A percentile compares a stretch with the other conserved stretches of the same genome.
Conservation (phyloP, 495 filamentous ascomycete genomes). For the Penicillium pulvis region DNA sequence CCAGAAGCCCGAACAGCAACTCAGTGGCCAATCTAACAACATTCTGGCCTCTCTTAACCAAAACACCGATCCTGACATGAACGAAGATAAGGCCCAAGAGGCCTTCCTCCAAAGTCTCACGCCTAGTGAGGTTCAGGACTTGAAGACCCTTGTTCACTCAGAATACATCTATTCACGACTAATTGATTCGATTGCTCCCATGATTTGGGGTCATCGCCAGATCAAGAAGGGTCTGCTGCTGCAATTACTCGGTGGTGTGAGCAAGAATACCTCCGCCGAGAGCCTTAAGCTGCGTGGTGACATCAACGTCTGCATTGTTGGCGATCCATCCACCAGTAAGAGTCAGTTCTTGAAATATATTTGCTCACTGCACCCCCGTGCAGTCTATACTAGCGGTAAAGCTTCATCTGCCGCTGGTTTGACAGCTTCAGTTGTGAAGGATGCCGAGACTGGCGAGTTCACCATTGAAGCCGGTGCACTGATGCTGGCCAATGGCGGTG, state of each 20-base stretch:
- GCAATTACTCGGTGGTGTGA: conserved; percentile 90
- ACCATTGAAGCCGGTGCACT: conserved; percentile 98
- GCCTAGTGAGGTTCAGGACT: conserved; percentile 81
- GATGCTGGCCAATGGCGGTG: conserved; percentile 80
- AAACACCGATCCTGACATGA: conserved; percentile 62
- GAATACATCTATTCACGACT: conserved; percentile 94
- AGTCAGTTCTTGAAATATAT: conserved; percentile 98
- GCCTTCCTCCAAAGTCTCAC: conserved; percentile 83
- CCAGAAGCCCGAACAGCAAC: conserved; percentile 62
- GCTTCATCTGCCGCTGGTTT: conserved; percentile 97
- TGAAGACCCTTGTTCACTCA: conserved; percentile 89
- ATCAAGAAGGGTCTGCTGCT: conserved; percentile 97
- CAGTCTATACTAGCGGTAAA: conserved; percentile 97
- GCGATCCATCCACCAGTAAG: conserved; percentile 97
- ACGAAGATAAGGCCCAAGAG: conserved; percentile 83
- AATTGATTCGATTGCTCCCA: conserved; percentile 93
- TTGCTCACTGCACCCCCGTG: conserved; percentile 90
- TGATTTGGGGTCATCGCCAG: conserved; percentile 94
- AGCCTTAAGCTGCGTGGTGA: conserved; percentile 94
- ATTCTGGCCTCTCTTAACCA: conserved; percentile 83
- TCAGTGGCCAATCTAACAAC: conserved; percentile 72
- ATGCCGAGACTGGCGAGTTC: conserved; percentile 97
- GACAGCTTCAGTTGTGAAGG: conserved; percentile 95
- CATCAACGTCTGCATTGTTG: conserved; percentile 98
- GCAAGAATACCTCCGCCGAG: conserved; percentile 80